Percentiles rank a stretch among this genome's conserved stretches.
phyloP scores from a whole-genome alignment of 2,329 filamentous ascomycete species.

The Aspergillus alliaceus region DNA sequence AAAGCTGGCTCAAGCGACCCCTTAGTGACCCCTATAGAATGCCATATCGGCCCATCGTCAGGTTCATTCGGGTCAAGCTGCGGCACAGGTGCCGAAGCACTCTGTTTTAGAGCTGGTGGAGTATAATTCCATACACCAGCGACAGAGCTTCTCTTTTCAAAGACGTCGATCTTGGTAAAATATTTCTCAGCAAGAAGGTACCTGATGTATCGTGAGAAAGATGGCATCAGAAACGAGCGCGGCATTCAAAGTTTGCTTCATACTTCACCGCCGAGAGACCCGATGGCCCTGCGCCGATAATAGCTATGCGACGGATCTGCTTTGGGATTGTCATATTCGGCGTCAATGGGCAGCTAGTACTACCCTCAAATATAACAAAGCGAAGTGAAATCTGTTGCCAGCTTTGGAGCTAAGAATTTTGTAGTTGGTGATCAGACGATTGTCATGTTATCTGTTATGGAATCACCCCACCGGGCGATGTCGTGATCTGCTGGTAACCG shows the following conservation, averaged over 20 bases:
- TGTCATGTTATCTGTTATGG: neutral
- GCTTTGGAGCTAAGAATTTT: too few relatives aligned
- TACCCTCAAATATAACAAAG: neutral
- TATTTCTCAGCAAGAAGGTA: conserved; percentile 71
- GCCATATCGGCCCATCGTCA: conserved; percentile 63
- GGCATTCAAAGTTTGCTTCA: conserved; percentile 4
- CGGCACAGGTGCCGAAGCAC: conserved; percentile 55
- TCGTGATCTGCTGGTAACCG: neutral
- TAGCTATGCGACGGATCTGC: conserved; percentile 55
- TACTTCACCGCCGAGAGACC: conserved; percentile 76
- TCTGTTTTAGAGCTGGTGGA: conserved; percentile 46
- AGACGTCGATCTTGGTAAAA: conserved; percentile 72
- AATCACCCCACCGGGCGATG: neutral
- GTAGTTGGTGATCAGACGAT: neutral
- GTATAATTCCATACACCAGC: conserved; percentile 89
- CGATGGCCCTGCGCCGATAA: conserved; percentile 80
- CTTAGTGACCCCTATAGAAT: conserved; percentile 25
- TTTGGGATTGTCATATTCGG: conserved; percentile 21
- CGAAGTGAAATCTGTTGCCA: too few relatives aligned
- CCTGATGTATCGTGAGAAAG: conserved; percentile 38
- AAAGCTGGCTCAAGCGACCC: conserved; percentile 57
- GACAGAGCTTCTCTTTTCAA: conserved; percentile 74
- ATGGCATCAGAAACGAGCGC: neutral
- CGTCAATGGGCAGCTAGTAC: neutral
- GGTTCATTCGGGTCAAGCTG: conserved; percentile 64